phyloP scores from a whole-genome alignment of 305 asterid species.

The Solanum chacoense region DNA sequence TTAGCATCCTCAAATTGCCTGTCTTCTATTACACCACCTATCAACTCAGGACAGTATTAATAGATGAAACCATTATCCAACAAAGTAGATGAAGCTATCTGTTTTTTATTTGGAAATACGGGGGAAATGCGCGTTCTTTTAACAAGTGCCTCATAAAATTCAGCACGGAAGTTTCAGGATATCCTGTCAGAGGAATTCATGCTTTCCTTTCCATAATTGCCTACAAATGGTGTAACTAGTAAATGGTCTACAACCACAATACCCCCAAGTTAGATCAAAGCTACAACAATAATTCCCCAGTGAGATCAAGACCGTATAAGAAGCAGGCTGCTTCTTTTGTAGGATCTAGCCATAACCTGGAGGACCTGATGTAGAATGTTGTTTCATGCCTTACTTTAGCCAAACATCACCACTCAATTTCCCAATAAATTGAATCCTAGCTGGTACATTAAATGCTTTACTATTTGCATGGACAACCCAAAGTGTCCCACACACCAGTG shows the following conservation, averaged over 20 bases:
- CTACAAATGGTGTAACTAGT: background rate
- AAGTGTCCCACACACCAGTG: background rate
- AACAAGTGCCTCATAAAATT: background rate
- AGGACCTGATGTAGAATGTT: background rate
- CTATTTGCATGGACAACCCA: background rate
- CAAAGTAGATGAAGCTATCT: background rate
- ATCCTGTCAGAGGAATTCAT: background rate
- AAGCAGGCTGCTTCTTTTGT: background rate
- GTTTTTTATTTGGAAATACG: background rate
- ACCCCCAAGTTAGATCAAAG: background rate
- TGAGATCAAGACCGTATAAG: background rate
- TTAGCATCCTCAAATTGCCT: background rate
- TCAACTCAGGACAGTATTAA: background rate
- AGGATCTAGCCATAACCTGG: background rate
- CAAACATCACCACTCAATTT: background rate
- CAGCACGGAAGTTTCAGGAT: background rate
- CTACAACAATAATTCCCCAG: background rate
- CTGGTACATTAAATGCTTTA: background rate
- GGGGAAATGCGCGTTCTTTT: background rate
- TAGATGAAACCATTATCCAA: background rate
- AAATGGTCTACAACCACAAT: background rate
- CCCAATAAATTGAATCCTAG: background rate
- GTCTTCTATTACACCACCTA: background rate
- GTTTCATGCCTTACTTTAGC: background rate
- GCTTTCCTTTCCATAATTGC: background rate